phyloP scores from a whole-genome alignment of 768 basidiomycete species.

The Tulasnella calospora region DNA sequence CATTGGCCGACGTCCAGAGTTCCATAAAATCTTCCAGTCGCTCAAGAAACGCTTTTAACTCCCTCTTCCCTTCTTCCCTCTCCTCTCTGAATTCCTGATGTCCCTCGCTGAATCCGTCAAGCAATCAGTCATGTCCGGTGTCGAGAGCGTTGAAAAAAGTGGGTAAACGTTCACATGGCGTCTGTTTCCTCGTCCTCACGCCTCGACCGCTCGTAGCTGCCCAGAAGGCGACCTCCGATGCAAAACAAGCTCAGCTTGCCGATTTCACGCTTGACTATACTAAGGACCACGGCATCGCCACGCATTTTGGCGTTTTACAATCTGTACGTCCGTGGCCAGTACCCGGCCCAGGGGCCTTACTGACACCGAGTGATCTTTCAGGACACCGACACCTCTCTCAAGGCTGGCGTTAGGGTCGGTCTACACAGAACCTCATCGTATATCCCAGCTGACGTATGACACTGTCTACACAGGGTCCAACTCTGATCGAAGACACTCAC shows the following conservation, averaged over 20 bases:
- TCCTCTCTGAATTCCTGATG: not conserved
- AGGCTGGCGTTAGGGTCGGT: slow-evolving; percentile 20
- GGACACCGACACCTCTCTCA: slow-evolving; percentile 24
- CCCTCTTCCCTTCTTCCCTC: not conserved
- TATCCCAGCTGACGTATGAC: not conserved
- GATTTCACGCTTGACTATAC: slow-evolving; percentile 21
- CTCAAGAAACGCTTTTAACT: not conserved
- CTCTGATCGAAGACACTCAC: slow-evolving; percentile 55
- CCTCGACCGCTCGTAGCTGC: not conserved
- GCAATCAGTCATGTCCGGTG: not conserved
- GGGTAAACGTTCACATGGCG: not conserved
- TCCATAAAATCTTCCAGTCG: not conserved
- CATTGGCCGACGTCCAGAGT: not conserved
- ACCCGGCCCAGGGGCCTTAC: not conserved
- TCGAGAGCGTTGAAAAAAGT: slow-evolving; percentile 4
- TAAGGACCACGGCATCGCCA: slow-evolving; percentile 13
- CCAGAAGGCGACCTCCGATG: not conserved
- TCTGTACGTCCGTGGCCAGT: not conserved
- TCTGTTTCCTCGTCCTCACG: too few relatives aligned
- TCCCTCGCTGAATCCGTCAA: slow-evolving; percentile 22
- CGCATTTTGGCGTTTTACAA: slow-evolving; percentile 26
- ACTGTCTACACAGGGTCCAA: slow-evolving; percentile 50
- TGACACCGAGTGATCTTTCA: not conserved
- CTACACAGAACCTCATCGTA: too few relatives aligned
- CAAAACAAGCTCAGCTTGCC: slow-evolving; percentile 19